Conservation (phyloP, 768 basidiomycete genomes). For the Daedaleopsis nitida region DNA sequence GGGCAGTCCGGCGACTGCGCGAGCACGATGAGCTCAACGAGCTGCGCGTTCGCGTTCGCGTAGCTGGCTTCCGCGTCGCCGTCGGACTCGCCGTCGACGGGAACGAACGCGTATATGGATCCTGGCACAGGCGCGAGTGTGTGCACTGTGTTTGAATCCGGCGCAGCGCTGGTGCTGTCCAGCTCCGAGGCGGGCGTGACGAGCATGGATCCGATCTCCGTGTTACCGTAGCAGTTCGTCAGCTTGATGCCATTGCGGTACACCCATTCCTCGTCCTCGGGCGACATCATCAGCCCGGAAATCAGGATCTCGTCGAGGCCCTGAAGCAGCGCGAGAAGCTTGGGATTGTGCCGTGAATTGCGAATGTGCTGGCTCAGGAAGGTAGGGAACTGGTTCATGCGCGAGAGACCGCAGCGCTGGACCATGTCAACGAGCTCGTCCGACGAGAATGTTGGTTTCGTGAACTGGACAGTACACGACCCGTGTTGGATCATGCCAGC, state of each 20-base stretch:
- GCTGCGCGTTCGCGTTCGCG: conserved; percentile 50
- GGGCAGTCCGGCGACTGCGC: conserved; percentile 73
- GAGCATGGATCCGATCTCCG: conserved; percentile 31
- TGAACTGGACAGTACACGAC: conserved; percentile 29
- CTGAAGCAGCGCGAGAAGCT: conserved; percentile 41
- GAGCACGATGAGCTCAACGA: conserved; percentile 71
- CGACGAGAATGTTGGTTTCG: conserved; percentile 30
- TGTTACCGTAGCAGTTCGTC: conserved; percentile 37
- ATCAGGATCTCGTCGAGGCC: conserved; percentile 32
- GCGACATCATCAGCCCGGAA: conserved; percentile 34
- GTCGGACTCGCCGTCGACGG: conserved; percentile 48
- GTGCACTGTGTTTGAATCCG: conserved; percentile 41
- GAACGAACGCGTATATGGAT: conserved; percentile 65
- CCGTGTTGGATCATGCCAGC: conserved; percentile 29
- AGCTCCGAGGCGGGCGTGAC: conserved; percentile 29
- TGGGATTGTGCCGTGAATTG: conserved; percentile 60
- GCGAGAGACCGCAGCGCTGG: conserved; percentile 48
- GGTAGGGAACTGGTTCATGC: conserved; percentile 33
- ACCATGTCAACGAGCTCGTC: conserved; percentile 46
- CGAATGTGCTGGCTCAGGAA: conserved; percentile 32
- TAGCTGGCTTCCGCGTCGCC: conserved; percentile 32
- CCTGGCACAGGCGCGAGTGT: conserved; percentile 59
- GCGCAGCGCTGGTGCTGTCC: not conserved
- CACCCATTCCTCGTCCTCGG: conserved; percentile 52
- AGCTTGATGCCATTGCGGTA: conserved; percentile 43